Base-by-base conservation (phyloP, 106 monocot species). In the Posidonia australis region DNA sequence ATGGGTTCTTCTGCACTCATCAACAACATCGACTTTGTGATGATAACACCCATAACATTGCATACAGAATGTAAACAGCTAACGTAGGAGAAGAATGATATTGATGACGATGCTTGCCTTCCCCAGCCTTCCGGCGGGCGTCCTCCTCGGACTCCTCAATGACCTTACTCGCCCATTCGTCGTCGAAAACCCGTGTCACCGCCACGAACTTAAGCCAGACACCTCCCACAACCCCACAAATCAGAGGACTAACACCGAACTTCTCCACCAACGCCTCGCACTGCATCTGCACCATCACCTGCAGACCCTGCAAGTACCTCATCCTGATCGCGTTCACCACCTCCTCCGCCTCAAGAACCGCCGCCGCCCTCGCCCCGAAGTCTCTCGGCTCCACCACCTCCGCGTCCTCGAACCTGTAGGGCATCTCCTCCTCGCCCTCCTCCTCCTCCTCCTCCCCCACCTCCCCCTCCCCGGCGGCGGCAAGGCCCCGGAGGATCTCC, bases 261-360 rank as follows among this genome's bases (percentile, higher is more conserved):
- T 44, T 71, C 67, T 90, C 75, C 6, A 96, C 84, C 71, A 96
- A 63, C 1, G 69, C 84, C 67, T 90, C 82, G 24, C 83, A 84
- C 66, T 96, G 96, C 20, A 74, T 62, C 78, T 86, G 80, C 59
- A 96, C 51, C 82, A 87, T 86, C 54, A 96, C 54, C 81, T 90
- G 90, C 65, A 96, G 44, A 16, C 96, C 90, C 77, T 79, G 72
- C 66, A 86, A 70, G 45, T 87, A 92, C 67, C 81, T 67, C 60
- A 65, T 23, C 66, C 84, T 65, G 32, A 81, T 72, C 42, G 28
- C 71, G 1, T 31, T 48, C 10, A 59, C 75, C 9, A 74, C 13
- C 24, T 36, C 46, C 62, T 67, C 80, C 20, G 53, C 51, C n/a
- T 84, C 78, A 0, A 31, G 13, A 11, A 51, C 46, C 24, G 11